Evolutionary conservation across 495 filamentous ascomycete genomes (phyloP), one percentile per base, ranked within the genome.

Genomic region (Podospora fimiseda): DNA sequence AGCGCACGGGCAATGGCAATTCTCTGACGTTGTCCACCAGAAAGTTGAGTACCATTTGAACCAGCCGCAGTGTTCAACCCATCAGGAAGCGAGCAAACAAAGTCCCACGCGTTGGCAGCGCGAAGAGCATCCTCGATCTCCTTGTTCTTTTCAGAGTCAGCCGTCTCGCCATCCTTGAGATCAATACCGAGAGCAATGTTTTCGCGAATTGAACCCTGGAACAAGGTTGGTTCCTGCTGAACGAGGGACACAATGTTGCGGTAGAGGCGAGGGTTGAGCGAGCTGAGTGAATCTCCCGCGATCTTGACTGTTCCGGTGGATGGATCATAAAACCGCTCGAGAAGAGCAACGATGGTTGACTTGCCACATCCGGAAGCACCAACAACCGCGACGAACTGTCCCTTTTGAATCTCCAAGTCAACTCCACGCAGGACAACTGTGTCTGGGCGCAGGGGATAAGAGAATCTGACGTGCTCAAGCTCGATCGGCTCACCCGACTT

Each of bases 1-100:
- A 91, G 72, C 0, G 88, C 86, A 8, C 88, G 73, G 0, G 88
- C 88, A 48, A 93, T 86, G 2, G 85, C 79, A 14, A 93, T 72
- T 21, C 88, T 74, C 59, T 91, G 88, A 50, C 80, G 79, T 64
- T 93, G 88, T 0, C 88, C 88, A 6, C 88, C 88, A 0, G 82
- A 86, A 36, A 93, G 77, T 39, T 78, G 74, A 14, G 77, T 70
- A 6, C 85, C 85, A 38, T 77, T 77, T 0, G 73, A 70, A 1
- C 86, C 85, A 36, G 81, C 81, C 3, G 64, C 59, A 0, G 85
- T 87, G 22, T 72, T 57, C 40, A 80, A 73, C 0, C 81, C 80
- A 3, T 80, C 69, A 1, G 85, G 83, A 0, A 87, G 68, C 0
- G 80, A 80, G 1, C 55, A 59, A 44, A 87, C 77, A 50, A 87